Percentiles rank a stretch among this genome's conserved stretches.
These are phyloP conservation scores for Isabelozyma heimii DNA, from an alignment of 805 yeast species.

Conservation along the genomic window DNA sequence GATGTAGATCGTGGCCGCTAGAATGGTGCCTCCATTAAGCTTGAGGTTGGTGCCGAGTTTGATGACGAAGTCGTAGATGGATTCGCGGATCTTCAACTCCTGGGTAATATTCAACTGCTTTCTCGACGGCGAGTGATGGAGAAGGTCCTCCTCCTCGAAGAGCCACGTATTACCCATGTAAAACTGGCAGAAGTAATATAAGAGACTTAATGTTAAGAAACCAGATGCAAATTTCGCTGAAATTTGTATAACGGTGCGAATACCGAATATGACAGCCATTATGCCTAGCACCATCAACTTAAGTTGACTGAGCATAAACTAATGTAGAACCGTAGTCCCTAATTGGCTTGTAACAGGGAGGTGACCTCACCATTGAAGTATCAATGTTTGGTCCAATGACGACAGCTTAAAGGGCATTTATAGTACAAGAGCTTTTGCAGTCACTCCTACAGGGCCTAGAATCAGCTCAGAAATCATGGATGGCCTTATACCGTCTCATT, in stretches of 20 bases:
- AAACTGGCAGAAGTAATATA: too few species aligned
- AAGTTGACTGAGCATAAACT: too few species aligned
- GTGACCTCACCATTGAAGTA: too few species aligned
- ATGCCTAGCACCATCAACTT: too few species aligned
- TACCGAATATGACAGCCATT: neutral
- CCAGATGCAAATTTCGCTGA: neutral
- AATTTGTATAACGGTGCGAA: neutral
- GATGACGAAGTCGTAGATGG: constrained; percentile 37
- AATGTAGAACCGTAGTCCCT: too few species aligned
- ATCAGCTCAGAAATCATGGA: too few species aligned
- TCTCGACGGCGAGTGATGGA: constrained; percentile 31
- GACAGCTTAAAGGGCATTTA: too few species aligned
- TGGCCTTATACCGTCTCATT: too few species aligned
- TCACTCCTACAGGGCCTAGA: too few species aligned
- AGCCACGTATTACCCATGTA: constrained; percentile 30
- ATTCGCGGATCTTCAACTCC: constrained; percentile 36
- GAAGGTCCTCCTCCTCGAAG: constrained; percentile 32
- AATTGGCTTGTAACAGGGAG: too few species aligned
- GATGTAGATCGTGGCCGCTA: constrained; percentile 39
- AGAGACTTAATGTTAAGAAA: neutral
- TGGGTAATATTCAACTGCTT: constrained; percentile 29
- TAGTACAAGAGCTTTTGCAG: too few species aligned
- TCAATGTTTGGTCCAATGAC: too few species aligned
- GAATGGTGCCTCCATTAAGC: constrained; percentile 40
- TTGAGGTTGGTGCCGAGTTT: constrained; percentile 34